These are phyloP conservation scores for Tuber magnatum DNA, from an alignment of 495 filamentous ascomycete genomes.

Conservation along the genomic window DNA sequence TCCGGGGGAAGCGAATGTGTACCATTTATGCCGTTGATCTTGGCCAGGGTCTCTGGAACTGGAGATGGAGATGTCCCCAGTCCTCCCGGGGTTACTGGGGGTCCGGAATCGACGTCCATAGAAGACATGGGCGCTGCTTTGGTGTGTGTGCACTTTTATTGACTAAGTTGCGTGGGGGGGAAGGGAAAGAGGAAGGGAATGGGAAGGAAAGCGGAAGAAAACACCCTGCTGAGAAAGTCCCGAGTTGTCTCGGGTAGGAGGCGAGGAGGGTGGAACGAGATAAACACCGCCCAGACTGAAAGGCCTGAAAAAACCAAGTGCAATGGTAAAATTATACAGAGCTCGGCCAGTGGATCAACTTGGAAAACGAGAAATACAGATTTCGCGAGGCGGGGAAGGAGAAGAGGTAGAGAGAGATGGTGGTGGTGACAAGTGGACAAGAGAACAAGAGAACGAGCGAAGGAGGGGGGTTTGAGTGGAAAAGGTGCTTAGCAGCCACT, in stretches of 20 bases:
- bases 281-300: neutral
- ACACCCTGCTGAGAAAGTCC: slow-evolving; percentile 3
- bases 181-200: slow-evolving; percentile 2
- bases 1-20: slow-evolving; percentile 41
- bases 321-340: neutral
- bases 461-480: slow-evolving; percentile 11
- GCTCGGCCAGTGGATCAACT: neutral
- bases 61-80: slow-evolving; percentile 37
- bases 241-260: slow-evolving; percentile 21
- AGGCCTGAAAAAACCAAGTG: neutral
- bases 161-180: slow-evolving; percentile 13
- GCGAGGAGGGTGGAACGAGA: slow-evolving; percentile 12
- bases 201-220: slow-evolving; percentile 3
- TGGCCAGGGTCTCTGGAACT: slow-evolving; percentile 44
- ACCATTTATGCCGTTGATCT: slow-evolving; percentile 52
- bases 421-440: slow-evolving; percentile 5
- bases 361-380: neutral
- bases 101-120: slow-evolving; percentile 77
- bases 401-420: slow-evolving; percentile 4
- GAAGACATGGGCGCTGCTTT: slow-evolving; percentile 34
- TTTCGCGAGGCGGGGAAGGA: slow-evolving; percentile 10
- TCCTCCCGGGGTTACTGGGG: slow-evolving; percentile 46
- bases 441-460: slow-evolving; percentile 13
- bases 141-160: slow-evolving; percentile 4
- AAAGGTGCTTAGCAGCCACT: neutral